Conservation (phyloP, 768 basidiomycete species). For the Amanita rimosa region DNA sequence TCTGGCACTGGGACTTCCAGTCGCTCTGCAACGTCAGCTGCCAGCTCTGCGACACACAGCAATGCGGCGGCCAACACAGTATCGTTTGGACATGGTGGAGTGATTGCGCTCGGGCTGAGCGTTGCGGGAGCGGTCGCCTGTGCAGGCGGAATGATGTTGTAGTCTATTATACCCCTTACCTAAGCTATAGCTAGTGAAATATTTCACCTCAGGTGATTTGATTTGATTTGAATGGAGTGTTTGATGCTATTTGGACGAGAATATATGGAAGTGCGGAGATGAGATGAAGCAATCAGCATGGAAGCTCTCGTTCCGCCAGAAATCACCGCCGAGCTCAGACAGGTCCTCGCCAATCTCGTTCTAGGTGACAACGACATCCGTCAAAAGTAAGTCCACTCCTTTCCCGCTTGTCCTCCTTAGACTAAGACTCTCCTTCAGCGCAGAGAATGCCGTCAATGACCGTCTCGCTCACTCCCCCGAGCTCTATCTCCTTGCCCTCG, state of each 20-base stretch:
- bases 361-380: constrained; percentile 78
- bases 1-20: not conserved
- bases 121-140: constrained; percentile 1
- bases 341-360: constrained; percentile 78
- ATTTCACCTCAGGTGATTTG: no score
- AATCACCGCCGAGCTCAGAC: constrained; percentile 66
- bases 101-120: not conserved
- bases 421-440: constrained; percentile 24
- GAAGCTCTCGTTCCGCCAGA: constrained; percentile 50
- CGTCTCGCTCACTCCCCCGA: constrained; percentile 69
- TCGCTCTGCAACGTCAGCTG: not conserved
- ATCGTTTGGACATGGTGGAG: not conserved
- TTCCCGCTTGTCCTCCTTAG: not conserved
- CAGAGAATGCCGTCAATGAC: constrained; percentile 76
- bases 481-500: constrained; percentile 66
- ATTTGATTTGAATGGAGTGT: no score
- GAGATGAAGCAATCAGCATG: constrained; percentile 17
- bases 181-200: not conserved
- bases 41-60: not conserved
- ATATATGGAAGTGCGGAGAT: not conserved
- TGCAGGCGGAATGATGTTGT: constrained; percentile 1
- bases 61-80: not conserved
- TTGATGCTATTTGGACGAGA: not conserved
- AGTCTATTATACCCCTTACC: not conserved
- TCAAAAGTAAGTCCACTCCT: constrained; percentile 33